phyloP scores from a whole-genome alignment of 2,329 filamentous ascomycete genomes.

The Scytalidium sp. region DNA sequence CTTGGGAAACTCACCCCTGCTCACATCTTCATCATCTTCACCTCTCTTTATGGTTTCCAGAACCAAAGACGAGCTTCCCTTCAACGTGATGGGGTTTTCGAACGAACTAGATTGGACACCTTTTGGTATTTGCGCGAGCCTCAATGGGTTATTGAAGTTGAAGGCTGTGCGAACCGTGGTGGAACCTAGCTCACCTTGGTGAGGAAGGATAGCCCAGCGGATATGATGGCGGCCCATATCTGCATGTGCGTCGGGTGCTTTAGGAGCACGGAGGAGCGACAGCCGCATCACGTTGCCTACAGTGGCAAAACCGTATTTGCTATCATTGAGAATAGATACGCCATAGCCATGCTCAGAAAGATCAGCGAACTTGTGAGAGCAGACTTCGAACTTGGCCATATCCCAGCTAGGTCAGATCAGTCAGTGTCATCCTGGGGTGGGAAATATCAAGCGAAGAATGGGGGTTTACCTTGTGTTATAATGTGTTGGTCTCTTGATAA shows the following conservation, averaged over 20 bases:
- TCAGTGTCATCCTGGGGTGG: conserved; percentile 4
- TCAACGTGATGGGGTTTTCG: conserved; percentile 61
- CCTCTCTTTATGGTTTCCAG: conserved; percentile 91
- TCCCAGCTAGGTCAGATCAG: conserved; percentile 62
- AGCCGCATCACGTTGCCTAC: conserved; percentile 86
- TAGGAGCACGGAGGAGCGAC: conserved; percentile 80
- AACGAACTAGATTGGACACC: conserved; percentile 38
- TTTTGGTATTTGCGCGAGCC: conserved; percentile 43
- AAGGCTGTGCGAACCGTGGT: conserved; percentile 79
- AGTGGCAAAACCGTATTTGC: conserved; percentile 94
- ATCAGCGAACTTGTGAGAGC: conserved; percentile 92
- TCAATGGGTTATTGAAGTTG: conserved; percentile 85
- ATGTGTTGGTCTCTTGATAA: conserved; percentile 86
- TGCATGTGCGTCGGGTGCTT: conserved; percentile 88
- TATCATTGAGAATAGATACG: conserved; percentile 90
- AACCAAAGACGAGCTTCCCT: conserved; percentile 65
- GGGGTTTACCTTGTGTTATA: conserved; percentile 91
- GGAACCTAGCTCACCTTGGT: conserved; percentile 67
- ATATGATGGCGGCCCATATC: conserved; percentile 91
- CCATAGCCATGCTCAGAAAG: conserved; percentile 85
- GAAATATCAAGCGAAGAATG: conserved; percentile 11
- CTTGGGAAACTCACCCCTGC: conserved; percentile 56
- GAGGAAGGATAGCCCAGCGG: conserved; percentile 87
- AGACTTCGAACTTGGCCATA: conserved; percentile 97
- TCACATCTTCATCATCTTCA: conserved; percentile 79